Evolutionary conservation across 805 yeast species (phyloP).

Genomic region (Starmerella khaoyaiensis): DNA sequence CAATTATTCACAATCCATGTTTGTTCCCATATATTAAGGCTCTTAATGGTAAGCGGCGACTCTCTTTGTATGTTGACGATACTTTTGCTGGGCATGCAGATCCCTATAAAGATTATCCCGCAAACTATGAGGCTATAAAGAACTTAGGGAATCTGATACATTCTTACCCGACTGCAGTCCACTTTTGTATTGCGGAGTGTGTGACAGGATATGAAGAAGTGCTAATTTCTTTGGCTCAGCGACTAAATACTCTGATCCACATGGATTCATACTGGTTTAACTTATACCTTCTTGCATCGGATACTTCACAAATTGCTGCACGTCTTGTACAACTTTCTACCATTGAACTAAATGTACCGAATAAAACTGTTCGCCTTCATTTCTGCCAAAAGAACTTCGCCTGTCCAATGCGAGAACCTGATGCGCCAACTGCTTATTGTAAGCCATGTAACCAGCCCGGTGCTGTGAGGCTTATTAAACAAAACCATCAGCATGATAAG

Average conservation of each 20-base stretch:
- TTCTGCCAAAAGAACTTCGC: conserved; percentile 11
- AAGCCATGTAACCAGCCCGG: conserved; percentile 19
- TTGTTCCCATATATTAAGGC: conserved; percentile 32
- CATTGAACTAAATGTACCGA: conserved; percentile 3
- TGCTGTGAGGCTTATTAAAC: conserved; percentile 1
- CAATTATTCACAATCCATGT: conserved; percentile 30
- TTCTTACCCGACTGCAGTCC: conserved; percentile 34
- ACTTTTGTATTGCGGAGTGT: conserved; percentile 32
- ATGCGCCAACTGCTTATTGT: conserved; percentile 16
- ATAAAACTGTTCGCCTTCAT: conserved; percentile 8
- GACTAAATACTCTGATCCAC: conserved; percentile 26
- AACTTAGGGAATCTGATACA: conserved; percentile 28
- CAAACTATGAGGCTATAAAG: conserved; percentile 34
- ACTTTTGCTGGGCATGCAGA: conserved; percentile 40
- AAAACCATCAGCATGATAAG: conserved; percentile 15
- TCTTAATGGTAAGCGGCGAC: conserved; percentile 24
- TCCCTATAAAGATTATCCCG: conserved; percentile 36
- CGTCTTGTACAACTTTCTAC: conserved; percentile 17
- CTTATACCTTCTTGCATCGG: conserved; percentile 22
- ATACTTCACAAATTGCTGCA: conserved; percentile 17
- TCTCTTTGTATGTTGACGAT: conserved; percentile 42
- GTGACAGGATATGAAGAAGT: conserved; percentile 43
- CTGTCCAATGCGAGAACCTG: conserved; percentile 12
- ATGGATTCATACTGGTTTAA: conserved; percentile 23
- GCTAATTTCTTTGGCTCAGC: conserved; percentile 32